Evolutionary conservation across 1,284 basidiomycete genomes (phyloP).

Genomic region (Phylloporus gajari): DNA sequence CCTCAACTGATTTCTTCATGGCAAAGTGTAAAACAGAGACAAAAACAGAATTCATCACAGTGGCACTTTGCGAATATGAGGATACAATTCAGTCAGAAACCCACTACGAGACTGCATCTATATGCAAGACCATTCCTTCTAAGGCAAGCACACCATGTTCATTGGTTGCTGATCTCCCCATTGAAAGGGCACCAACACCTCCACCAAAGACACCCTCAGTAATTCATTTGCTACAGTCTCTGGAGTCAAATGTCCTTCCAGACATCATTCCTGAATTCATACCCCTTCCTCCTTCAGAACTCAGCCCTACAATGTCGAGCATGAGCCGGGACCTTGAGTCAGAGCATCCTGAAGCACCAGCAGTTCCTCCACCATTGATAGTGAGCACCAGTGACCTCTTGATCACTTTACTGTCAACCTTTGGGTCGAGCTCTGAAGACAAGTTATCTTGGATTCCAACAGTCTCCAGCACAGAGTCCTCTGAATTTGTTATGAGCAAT

Average conservation of each 20-base stretch:
- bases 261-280: slow-evolving; percentile 50
- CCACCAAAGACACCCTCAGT: slow-evolving; percentile 45
- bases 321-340: slow-evolving; percentile 35
- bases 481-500: slow-evolving; percentile 41
- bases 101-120: slow-evolving; percentile 61
- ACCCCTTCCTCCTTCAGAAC: slow-evolving; percentile 51
- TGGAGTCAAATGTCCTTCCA: slow-evolving; percentile 36
- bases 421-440: slow-evolving; percentile 39
- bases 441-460: slow-evolving; percentile 29
- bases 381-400: slow-evolving; percentile 38
- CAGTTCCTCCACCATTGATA: slow-evolving; percentile 27
- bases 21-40: slow-evolving; percentile 59
- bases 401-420: slow-evolving; percentile 30
- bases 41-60: slow-evolving; percentile 61
- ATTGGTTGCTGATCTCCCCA: slow-evolving; percentile 34
- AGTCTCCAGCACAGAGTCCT: slow-evolving; percentile 45
- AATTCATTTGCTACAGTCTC: slow-evolving; percentile 40
- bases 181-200: slow-evolving; percentile 36
- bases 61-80: slow-evolving; percentile 59
- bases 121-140: slow-evolving; percentile 52
- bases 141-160: slow-evolving; percentile 53
- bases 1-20: slow-evolving; percentile 50
- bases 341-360: slow-evolving; percentile 28
- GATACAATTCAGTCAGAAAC: slow-evolving; percentile 55
- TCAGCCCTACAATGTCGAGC: slow-evolving; percentile 45